These are phyloP conservation scores for Hortiboletus flavorubellus DNA, from an alignment of 768 basidiomycete species.

Conservation along the genomic window DNA sequence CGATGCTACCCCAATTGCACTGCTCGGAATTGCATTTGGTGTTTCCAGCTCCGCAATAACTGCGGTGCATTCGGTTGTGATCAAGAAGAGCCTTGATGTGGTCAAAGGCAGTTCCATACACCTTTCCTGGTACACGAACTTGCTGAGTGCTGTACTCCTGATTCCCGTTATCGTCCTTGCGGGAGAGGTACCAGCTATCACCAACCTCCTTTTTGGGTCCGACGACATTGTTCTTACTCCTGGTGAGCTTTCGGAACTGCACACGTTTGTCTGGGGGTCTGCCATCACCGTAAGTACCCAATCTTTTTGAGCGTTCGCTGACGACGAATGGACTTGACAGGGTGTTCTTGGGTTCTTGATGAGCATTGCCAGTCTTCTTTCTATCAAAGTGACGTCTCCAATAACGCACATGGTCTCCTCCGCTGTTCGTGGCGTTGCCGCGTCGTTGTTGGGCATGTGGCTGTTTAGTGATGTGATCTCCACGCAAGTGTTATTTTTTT, in stretches of 20 bases:
- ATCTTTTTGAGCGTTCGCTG: background rate
- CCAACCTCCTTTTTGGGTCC: slow-evolving; percentile 54
- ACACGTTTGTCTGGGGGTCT: slow-evolving; percentile 77
- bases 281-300: slow-evolving; percentile 59
- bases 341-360: slow-evolving; percentile 90
- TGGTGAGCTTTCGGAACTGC: slow-evolving; percentile 44
- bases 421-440: slow-evolving; percentile 91
- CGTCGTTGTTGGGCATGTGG: slow-evolving; percentile 79
- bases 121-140: slow-evolving; percentile 91
- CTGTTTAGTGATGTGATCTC: slow-evolving; percentile 81
- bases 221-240: slow-evolving; percentile 36
- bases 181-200: slow-evolving; percentile 69
- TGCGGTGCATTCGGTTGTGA: slow-evolving; percentile 88
- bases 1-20: slow-evolving; percentile 57
- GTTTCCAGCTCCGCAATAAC: slow-evolving; percentile 84
- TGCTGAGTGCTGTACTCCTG: slow-evolving; percentile 70
- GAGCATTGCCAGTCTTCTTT: slow-evolving; percentile 88
- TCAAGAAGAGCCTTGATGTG: slow-evolving; percentile 78
- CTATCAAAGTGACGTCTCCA: slow-evolving; percentile 96
- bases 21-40: slow-evolving; percentile 74
- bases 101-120: slow-evolving; percentile 83
- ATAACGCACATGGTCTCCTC: slow-evolving; percentile 98
- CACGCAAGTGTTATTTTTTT: slow-evolving; percentile 44
- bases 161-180: slow-evolving; percentile 68
- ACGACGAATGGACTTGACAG: slow-evolving; percentile 34